Evolutionary conservation across 768 basidiomycete genomes (phyloP).

Genomic region (Rickenella mellea): DNA sequence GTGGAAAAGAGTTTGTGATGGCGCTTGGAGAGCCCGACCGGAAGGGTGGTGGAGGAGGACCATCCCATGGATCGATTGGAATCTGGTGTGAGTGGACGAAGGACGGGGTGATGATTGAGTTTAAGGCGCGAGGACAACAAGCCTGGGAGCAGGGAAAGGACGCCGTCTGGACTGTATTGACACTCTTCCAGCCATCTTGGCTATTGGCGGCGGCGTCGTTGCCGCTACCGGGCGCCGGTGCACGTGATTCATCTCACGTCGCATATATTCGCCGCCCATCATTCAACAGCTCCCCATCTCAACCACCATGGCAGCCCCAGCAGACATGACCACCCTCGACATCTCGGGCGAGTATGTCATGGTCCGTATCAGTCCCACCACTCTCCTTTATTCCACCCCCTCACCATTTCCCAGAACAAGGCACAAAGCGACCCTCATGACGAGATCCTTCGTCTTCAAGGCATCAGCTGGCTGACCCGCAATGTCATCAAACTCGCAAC

Average conservation of each 20-base stretch:
- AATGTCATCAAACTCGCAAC: slow-evolving; percentile 48
- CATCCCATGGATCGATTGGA: slow-evolving; percentile 74
- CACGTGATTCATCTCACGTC: not conserved
- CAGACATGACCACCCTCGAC: slow-evolving; percentile 46
- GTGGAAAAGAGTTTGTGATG: slow-evolving; percentile 71
- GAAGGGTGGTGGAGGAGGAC: slow-evolving; percentile 86
- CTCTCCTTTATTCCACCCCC: not conserved
- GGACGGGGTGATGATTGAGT: slow-evolving; percentile 79
- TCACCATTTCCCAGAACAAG: slow-evolving; percentile 45
- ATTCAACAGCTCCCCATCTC: not conserved
- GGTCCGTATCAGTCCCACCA: slow-evolving; percentile 25
- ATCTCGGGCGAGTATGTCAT: slow-evolving; percentile 53
- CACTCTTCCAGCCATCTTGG: slow-evolving; percentile 34
- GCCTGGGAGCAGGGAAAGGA: slow-evolving; percentile 86
- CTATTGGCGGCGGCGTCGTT: not conserved
- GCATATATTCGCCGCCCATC: not conserved
- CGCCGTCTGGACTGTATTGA: slow-evolving; percentile 68
- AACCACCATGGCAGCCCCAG: slow-evolving; percentile 53
- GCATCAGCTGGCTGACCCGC: slow-evolving; percentile 64
- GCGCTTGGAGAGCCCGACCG: slow-evolving; percentile 77
- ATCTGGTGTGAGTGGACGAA: slow-evolving; percentile 92
- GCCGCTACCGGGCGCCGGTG: not conserved
- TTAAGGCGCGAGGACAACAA: slow-evolving; percentile 69
- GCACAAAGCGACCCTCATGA: slow-evolving; percentile 52
- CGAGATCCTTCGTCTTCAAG: slow-evolving; percentile 58